Base-by-base conservation (phyloP, 1,139 yeast species). In the Candida sp. region DNA sequence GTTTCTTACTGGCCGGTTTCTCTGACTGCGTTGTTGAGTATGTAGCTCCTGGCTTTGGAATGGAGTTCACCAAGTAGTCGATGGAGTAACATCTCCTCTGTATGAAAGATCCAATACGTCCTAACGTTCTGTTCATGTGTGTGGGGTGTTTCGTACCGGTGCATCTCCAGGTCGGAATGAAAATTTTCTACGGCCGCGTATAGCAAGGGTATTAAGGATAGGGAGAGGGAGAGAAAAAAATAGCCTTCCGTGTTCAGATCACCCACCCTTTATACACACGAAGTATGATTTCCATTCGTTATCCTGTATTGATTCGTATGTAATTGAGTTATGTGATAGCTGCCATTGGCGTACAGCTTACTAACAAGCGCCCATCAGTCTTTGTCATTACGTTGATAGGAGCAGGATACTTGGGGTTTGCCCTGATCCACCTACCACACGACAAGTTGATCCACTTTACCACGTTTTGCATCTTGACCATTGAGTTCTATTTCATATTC, bases 371-470 rank as follows among this genome's bases (percentile, higher is more conserved):
- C 52, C 49, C 47, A 28, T 23, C 49, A 73, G 78, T 58, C 7
- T 70, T 74, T 49, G 42, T 68, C 4, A 8, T 69, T 3, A 59
- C 76, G 8, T 50, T 70, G 8, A 43, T 58, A 5, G 57, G 56
- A 3, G 80, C 80, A 7, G 77, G 69, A 5, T 77, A 76, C 54
- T 62, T 85, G 35, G 90, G 89, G 11, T 78, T 84, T 57, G 78
- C 85, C 40, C 75, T 72, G 72, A 57, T 80, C 30, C 70, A 69
- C 27, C 58, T 83, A 37, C 56, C 58, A n/a, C 75, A 82, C 61
- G 90, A 85, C 65, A 85, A 85, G 64, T 56, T 72, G 6, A 62
- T 82, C 26, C 90, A 85, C 58, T 79, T 79, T 49, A 47, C 63
- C 22, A 75, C 82, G 27, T 85, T 85, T 61, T 69, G 77, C 51